Conservation (phyloP, 2,329 filamentous ascomycete genomes). For the Pseudopyrenochaeta lycopersici region DNA sequence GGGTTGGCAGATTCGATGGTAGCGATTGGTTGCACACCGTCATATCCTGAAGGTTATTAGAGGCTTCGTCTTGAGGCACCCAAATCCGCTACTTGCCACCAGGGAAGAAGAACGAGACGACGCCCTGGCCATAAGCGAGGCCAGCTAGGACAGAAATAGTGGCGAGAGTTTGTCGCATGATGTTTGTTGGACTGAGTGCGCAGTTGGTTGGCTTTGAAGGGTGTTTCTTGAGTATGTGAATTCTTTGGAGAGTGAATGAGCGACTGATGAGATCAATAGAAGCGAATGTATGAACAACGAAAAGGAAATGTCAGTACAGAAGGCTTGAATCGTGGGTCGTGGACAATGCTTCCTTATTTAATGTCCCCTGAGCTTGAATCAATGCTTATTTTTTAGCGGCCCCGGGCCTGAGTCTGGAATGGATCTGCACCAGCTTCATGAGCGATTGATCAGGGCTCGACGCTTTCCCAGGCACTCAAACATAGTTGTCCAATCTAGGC, state of each 20-base stretch:
- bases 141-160: constrained; percentile 27
- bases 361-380: constrained; percentile 11
- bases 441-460: not conserved
- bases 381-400: constrained; percentile 16
- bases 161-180: constrained; percentile 34
- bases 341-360: constrained; percentile 8
- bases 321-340: constrained; percentile 4
- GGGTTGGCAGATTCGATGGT: constrained; percentile 29
- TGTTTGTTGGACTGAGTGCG: not conserved
- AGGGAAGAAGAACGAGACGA: constrained; percentile 32
- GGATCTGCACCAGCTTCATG: not conserved
- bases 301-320: constrained; percentile 4
- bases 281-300: constrained; percentile 10
- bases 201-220: too few relatives aligned
- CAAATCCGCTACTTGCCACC: constrained; percentile 21
- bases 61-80: not conserved
- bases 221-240: not conserved
- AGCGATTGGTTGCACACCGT: constrained; percentile 31
- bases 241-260: not conserved
- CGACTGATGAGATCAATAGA: not conserved
- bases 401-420: not conserved
- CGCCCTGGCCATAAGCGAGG: constrained; percentile 23
- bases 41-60: constrained; percentile 16
- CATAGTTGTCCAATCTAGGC: not conserved
- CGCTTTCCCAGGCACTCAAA: not conserved